Conservation (phyloP, 2,329 filamentous ascomycete species). For the Epichloe sibirici region DNA sequence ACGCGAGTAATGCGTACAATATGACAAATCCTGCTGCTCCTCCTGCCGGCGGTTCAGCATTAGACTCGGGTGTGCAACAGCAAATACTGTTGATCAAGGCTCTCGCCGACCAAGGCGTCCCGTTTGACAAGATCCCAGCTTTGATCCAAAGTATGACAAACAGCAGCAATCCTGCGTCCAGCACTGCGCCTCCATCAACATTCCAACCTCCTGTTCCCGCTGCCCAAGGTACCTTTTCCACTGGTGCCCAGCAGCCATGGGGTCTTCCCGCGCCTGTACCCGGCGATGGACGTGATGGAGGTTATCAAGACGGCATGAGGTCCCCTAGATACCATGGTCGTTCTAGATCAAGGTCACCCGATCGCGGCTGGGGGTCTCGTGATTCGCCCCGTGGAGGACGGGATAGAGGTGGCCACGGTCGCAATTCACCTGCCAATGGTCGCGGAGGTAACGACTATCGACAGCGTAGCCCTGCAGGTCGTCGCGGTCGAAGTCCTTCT, state of each 20-base stretch:
- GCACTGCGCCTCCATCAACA: conserved; percentile 20
- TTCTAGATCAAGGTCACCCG: conserved; percentile 70
- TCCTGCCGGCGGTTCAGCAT: conserved; percentile 21
- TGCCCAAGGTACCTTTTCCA: conserved; percentile 30
- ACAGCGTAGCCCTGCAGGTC: conserved; percentile 70
- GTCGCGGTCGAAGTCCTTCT: conserved; percentile 52
- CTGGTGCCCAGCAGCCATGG: conserved; percentile 22
- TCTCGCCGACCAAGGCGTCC: conserved; percentile 61
- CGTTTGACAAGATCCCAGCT: conserved; percentile 61
- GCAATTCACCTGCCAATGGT: conserved; percentile 39
- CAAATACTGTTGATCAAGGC: conserved; percentile 66
- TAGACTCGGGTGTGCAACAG: conserved; percentile 49
- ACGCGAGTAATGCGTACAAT: conserved; percentile 13
- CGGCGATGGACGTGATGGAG: conserved; percentile 42
- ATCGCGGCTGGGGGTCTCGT: conserved; percentile 57
- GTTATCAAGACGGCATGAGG: conserved; percentile 44
- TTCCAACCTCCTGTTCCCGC: conserved; percentile 28
- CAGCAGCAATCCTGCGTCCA: conserved; percentile 21
- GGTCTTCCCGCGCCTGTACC: conserved; percentile 16
- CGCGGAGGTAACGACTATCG: conserved; percentile 58
- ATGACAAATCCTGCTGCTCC: conserved; percentile 23
- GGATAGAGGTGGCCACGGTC: conserved; percentile 64
- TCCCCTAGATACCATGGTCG: conserved; percentile 50
- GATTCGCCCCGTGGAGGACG: conserved; percentile 50
- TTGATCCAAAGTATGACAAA: conserved; percentile 42